Base-by-base conservation (phyloP, 257 asterid species). In the Gynochthodes officinalis region DNA sequence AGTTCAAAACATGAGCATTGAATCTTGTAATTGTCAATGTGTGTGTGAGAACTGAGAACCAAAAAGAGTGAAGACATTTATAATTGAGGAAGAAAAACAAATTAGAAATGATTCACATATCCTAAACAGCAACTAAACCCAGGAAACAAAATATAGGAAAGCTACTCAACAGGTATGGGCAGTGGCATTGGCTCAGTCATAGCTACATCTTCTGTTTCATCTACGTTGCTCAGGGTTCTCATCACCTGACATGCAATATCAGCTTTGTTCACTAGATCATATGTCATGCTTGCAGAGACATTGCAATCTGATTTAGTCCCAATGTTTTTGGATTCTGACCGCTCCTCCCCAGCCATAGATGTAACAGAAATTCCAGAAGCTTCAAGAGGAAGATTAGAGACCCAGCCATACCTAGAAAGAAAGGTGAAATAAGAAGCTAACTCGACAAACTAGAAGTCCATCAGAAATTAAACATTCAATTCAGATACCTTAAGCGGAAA, bases 391-490 rank as follows among this genome's bases (percentile, higher is more conserved):
- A 62, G 76, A 80, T 75, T 73, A 71, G 87, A 80, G 67, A 69
- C 78, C 97, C 98, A 93, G 70, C 89, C 96, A 80, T 93, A 93
- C 85, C 97, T 93, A 75, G 79, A 78, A 71, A 74, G 64, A 21
- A 77, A 42, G 67, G 71, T 57, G 37, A 71, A 67, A 62, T 67
- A 53, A 70, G 78, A 66, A 69, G 74, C 72, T 35, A 63, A 67
- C 18, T 35, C 61, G 48, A 52, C 14, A 69, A 25, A 42, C 42
- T 49, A 6, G 76, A 71, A 59, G 59, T 63, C 43, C 13, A 3
- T n/a, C 42, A 58, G 37, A 64, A 33, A 16, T 72, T 18, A 59
- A 78, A 52, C 35, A 77, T 33, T 59, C 66, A n/a, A 73, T 59
- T 44, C 78, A 54, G 82, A 76, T 62, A 91, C 98, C 97, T 91